phyloP scores from a whole-genome alignment of 441 rosid species.

The Populus tomentosa region DNA sequence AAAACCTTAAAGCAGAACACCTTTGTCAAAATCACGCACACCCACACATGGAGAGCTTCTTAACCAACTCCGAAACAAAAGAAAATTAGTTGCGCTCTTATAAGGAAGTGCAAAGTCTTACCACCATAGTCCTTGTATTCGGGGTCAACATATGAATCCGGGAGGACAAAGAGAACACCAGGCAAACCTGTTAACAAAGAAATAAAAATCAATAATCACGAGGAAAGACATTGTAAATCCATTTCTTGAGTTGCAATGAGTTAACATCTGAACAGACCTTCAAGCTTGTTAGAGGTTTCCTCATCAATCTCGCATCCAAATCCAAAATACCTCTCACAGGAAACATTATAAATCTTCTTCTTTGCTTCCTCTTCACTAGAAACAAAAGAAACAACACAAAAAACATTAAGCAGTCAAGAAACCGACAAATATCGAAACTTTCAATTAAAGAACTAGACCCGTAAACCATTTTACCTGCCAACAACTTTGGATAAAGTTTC shows the following conservation, averaged over 20 bases:
- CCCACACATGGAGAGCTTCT: not conserved
- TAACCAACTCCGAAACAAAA: not conserved
- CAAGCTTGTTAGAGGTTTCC: constrained; percentile 89
- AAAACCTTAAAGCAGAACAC: not conserved
- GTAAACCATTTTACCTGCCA: constrained; percentile 45
- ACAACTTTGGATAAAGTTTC: constrained; percentile 74
- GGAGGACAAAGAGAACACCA: constrained; percentile 85
- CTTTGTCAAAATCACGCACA: not conserved
- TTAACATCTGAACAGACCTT: constrained; percentile 37
- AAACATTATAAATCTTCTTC: constrained; percentile 81
- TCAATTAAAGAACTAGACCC: not conserved
- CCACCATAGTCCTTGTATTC: constrained; percentile 94
- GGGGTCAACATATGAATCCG: constrained; percentile 88
- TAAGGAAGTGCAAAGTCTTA: constrained; percentile 20
- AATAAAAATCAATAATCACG: not conserved
- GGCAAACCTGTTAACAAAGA: constrained; percentile 54
- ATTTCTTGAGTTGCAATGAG: not conserved
- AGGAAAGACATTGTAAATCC: not conserved
- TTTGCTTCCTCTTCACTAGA: constrained; percentile 95
- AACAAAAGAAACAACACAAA: not conserved
- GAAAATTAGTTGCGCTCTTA: not conserved
- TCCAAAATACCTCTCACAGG: constrained; percentile 90
- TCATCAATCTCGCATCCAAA: constrained; percentile 96
- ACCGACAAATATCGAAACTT: not conserved
- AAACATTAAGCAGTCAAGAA: not conserved